Percentiles rank a stretch among this genome's conserved stretches.
Evolutionary conservation across 345 rosid species (phyloP).

Genomic region (Pseudoturritis turrita): DNA sequence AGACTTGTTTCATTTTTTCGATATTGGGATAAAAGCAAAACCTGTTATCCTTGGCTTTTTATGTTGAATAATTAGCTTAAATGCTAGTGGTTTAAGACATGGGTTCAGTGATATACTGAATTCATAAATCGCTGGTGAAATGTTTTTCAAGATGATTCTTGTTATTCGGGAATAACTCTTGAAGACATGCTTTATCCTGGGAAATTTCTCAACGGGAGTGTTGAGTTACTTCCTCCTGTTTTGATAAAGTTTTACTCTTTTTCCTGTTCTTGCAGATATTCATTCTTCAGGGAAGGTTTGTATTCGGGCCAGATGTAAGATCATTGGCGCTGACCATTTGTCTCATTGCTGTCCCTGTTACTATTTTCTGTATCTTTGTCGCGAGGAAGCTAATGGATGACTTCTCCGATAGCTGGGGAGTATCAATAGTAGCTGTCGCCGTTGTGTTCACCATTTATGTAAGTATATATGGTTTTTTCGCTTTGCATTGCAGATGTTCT

Average conservation of each 20-base stretch:
- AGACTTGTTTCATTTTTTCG: background rate
- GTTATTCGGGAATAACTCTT: background rate
- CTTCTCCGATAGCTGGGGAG: constrained; percentile 72
- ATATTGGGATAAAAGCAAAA: background rate
- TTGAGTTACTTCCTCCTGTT: background rate
- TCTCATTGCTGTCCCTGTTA: constrained; percentile 77
- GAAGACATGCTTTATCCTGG: background rate
- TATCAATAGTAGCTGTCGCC: constrained; percentile 55
- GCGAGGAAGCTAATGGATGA: constrained; percentile 77
- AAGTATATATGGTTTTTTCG: constrained; percentile 17
- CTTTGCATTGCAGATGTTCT: background rate
- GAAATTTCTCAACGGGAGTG: background rate
- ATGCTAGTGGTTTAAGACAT: background rate
- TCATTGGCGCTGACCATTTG: constrained; percentile 74
- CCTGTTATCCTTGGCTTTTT: background rate
- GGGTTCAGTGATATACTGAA: background rate
- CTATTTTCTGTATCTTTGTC: constrained; percentile 79
- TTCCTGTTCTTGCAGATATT: constrained; percentile 57
- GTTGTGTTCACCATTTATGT: constrained; percentile 69
- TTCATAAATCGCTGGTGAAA: background rate
- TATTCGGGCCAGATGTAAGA: constrained; percentile 98
- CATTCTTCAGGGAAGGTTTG: constrained; percentile 81
- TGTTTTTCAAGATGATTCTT: background rate
- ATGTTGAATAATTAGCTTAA: background rate
- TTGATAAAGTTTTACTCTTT: background rate